Conservation (phyloP, 2,329 filamentous ascomycete genomes). For the Geosmithia flava region DNA sequence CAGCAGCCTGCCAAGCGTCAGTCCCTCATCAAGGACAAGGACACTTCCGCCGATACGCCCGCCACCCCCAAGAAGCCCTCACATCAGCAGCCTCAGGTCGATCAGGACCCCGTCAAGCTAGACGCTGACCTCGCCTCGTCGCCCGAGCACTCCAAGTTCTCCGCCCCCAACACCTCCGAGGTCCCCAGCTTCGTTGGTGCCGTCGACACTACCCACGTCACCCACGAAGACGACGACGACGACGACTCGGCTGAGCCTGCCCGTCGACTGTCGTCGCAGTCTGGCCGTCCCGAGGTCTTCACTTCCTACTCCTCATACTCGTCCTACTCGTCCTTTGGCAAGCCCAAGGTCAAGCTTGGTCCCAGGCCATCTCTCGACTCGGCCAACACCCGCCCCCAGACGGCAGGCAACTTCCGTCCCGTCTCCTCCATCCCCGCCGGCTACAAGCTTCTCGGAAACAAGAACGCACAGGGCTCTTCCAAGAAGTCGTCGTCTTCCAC, state of each 20-base stretch:
- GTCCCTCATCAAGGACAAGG: constrained; percentile 35
- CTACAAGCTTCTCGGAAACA: constrained; percentile 59
- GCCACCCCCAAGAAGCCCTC: constrained; percentile 5
- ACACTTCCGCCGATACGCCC: constrained; percentile 12
- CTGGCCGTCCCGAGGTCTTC: constrained; percentile 37
- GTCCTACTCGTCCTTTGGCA: constrained; percentile 40
- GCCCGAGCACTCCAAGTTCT: constrained; percentile 37
- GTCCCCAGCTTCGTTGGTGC: constrained; percentile 38
- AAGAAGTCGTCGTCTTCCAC: constrained; percentile 24
- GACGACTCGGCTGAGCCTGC: constrained; percentile 21
- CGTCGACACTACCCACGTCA: too few species aligned
- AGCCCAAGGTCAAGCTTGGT: constrained; percentile 79
- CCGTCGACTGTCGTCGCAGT: constrained; percentile 38
- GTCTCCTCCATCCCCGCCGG: constrained; percentile 71
- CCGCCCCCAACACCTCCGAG: constrained; percentile 30
- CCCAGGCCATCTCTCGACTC: constrained; percentile 68
- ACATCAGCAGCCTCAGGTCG: constrained; percentile 14
- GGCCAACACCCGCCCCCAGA: constrained; percentile 43
- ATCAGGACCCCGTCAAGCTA: constrained; percentile 35
- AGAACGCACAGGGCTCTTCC: constrained; percentile 16
- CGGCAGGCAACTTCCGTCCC: constrained; percentile 51
- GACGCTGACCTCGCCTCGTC: constrained; percentile 38
- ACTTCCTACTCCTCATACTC: constrained; percentile 32
- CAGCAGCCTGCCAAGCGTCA: constrained; percentile 45
- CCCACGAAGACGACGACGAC: constrained; percentile 6